Evolutionary conservation across 495 filamentous ascomycete species (phyloP).

Genomic region (Lichenothelia convexa): DNA sequence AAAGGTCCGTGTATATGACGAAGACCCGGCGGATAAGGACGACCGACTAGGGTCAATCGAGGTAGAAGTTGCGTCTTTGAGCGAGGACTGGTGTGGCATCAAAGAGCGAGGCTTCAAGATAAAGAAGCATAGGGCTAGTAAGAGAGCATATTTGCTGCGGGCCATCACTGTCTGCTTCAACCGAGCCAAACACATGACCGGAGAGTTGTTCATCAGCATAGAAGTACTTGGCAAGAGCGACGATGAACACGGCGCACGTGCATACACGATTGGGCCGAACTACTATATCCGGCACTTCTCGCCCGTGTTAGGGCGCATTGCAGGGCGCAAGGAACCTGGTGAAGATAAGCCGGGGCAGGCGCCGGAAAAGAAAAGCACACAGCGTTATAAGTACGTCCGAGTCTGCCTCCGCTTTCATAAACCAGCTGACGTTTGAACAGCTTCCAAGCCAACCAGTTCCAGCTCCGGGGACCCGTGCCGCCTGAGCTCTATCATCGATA

Average conservation of each 20-base stretch:
- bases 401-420: neutral
- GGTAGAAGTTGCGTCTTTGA: constrained; percentile 36
- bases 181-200: constrained; percentile 34
- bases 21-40: constrained; percentile 72
- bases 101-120: constrained; percentile 47
- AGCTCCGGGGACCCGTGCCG: constrained; percentile 69
- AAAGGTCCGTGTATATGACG: constrained; percentile 71
- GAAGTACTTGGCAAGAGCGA: constrained; percentile 55
- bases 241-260: constrained; percentile 50
- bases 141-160: constrained; percentile 59
- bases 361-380: constrained; percentile 34
- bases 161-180: constrained; percentile 40
- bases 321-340: constrained; percentile 50
- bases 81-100: constrained; percentile 49
- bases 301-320: constrained; percentile 69
- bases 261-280: constrained; percentile 62
- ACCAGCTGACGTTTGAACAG: constrained; percentile 21
- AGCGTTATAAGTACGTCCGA: constrained; percentile 51
- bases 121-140: constrained; percentile 69
- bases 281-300: constrained; percentile 80
- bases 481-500: constrained; percentile 66
- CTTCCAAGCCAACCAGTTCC: constrained; percentile 88
- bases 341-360: constrained; percentile 21
- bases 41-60: constrained; percentile 75
- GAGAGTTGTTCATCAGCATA: constrained; percentile 48